A percentile compares a stretch with the other conserved stretches of the same genome.
Conservation (phyloP, 495 filamentous ascomycete species). For the Penicillium canescens region DNA sequence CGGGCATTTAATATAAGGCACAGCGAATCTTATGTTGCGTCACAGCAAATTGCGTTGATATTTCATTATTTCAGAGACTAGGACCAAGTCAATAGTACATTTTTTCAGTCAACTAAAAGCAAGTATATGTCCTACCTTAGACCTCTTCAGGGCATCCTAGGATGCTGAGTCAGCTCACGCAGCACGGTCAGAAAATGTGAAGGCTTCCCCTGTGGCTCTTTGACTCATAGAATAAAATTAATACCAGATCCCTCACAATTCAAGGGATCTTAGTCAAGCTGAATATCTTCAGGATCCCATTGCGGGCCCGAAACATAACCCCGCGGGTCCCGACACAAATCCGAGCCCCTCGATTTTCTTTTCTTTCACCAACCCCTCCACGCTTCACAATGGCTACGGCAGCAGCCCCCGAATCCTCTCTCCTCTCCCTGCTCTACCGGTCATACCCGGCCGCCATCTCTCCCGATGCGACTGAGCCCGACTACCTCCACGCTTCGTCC, state of each 20-base stretch:
- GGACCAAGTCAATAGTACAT: no score
- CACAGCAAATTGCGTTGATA: no score
- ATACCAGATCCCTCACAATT: conserved; percentile 22
- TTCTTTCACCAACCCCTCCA: conserved; percentile 30
- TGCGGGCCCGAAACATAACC: conserved; percentile 36
- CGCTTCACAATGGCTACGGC: conserved; percentile 51
- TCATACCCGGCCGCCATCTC: conserved; percentile 53
- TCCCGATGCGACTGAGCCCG: conserved; percentile 50
- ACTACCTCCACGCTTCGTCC: conserved; percentile 48
- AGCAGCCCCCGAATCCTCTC: conserved; percentile 48
- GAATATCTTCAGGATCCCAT: conserved; percentile 29
- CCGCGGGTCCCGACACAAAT: conserved; percentile 36
- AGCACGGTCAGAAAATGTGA: conserved; percentile 12
- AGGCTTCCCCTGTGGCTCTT: conserved; percentile 1
- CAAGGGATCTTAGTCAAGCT: conserved; percentile 31
- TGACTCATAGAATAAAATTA: conserved; percentile 6
- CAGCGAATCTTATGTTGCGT: no score
- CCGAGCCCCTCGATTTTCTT: conserved; percentile 38
- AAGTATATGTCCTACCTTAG: no score
- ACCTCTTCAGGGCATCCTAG: no score
- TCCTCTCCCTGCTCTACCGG: conserved; percentile 54
- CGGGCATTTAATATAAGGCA: no score
- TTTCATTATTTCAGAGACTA: no score
- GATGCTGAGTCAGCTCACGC: conserved; percentile 16
- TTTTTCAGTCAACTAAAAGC: no score